Evolutionary conservation across 352 stramenopile genomes (phyloP), one percentile per base, ranked within the genome.

Genomic region (Phytophthora hybrid): DNA sequence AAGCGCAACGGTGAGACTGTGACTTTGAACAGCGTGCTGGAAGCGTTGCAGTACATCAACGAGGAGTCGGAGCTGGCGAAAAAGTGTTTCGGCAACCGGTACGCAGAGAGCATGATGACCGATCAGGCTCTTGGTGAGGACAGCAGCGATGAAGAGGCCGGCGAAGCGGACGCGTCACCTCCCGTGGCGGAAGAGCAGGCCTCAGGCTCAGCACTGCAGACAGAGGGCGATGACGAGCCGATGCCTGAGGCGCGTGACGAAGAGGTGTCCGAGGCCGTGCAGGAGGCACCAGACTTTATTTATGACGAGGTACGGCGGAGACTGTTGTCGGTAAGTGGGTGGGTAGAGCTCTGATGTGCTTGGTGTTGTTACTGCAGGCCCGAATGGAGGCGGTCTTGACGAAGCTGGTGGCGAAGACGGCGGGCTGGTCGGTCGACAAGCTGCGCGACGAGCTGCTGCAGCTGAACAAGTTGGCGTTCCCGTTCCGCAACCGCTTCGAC

Each of bases 1-100:
- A 52, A 61, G 46, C 49, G 59, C 51, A 61, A 81, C 39, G 63
- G 70, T 11, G 31, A 71, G 32, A 44, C 66, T 0, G 62, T 85
- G 18, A 77, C 72, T 13, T 62, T 88, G 8, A 81, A 87, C 8
- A 85, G 86, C n/a, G 81, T 93, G 7, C 53, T 83, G 10, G 71
- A 88, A 57, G 85, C 83, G 11, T 31, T 97, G 41, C 65, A 69
- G 10, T 93, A 87, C 57, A 89, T 97, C 31, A 82, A 86, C 2
- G 64, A 58, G 5, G 73, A 93, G 51, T 63, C 68, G 1, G 62
- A 74, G 55, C 59, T 94, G 14, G 71, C 87, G 4, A 63, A 74
- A 7, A 91, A 92, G 61, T 95, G 87, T 52, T 97, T 94, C 71
- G 90, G 90, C 16, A 81, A 79, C 51, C 88, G 85, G 5, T 94